Evolutionary conservation across 352 stramenopile species (phyloP), one percentile per base, ranked within the genome.

Genomic region (Pythium phragmitis): DNA sequence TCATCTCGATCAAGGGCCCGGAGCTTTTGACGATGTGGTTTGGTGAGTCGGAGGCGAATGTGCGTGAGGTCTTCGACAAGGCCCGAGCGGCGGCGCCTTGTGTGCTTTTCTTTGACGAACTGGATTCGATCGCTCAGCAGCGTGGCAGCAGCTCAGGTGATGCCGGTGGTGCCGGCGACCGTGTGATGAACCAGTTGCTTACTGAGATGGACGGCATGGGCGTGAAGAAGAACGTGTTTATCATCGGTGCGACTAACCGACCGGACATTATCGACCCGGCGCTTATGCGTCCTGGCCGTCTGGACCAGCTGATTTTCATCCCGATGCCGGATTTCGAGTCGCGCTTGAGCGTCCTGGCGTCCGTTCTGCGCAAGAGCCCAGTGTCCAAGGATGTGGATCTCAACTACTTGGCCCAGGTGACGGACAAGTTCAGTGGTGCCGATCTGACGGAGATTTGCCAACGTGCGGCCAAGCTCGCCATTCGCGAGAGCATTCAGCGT

Each of bases 21-120:
- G 98, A 99, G 77, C 87, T 99, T 33, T 75, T 99, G 65, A 99
- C 96, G 47, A 99, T 99, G 97, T 99, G 97, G 97, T 99, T 99
- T 66, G 98, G 98, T 79, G 98, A 99, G 78, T 98, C 90, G 28
- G 98, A 99, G 74, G 93, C 94, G 16, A 99, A 99, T 74, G 97
- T 99, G 23, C 96, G 97, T 72, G 97, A 99, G 72, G 88, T 99
- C 17, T 99, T 99, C 73, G 96, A 99, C 78, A 99, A 99, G 79
- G 98, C 98, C 16, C 91, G 98, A 57, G 89, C 90, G 39, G 96
- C 98, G 21, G 96, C 96, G 47, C 98, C 98, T 17, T 99, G 96
- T 79, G 96, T 99, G 33, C 79, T 99, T 13, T 99, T 99, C 84
- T 99, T 99, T 73, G 98, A 99, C 85, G 98, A 99, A 77, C 79